Conservation (phyloP, 768 basidiomycete genomes). For the Pleurotus ostreatus region DNA sequence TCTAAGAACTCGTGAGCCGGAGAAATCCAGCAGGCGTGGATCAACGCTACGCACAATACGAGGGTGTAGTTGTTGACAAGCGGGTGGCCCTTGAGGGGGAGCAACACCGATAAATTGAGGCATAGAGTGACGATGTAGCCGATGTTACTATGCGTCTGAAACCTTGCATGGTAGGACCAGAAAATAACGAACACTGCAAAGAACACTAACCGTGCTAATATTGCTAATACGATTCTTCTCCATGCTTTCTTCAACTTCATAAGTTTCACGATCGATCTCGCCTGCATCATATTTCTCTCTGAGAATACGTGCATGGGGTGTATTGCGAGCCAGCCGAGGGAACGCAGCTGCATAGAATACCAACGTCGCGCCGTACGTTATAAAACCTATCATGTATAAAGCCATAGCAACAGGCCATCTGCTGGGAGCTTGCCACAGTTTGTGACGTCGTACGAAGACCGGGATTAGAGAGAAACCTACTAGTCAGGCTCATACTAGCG, state of each 20-base stretch:
- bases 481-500: constrained; percentile 67
- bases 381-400: constrained; percentile 75
- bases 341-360: constrained; percentile 80
- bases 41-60: constrained; percentile 44
- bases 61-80: constrained; percentile 73
- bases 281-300: constrained; percentile 55
- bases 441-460: not conserved
- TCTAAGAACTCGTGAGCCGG: constrained; percentile 26
- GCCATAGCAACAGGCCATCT: constrained; percentile 78
- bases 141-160: constrained; percentile 69
- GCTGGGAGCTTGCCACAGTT: constrained; percentile 41
- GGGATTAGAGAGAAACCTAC: constrained; percentile 32
- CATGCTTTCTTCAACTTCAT: constrained; percentile 70
- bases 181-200: not conserved
- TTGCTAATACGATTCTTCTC: constrained; percentile 87
- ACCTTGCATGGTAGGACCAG: not conserved
- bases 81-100: constrained; percentile 56
- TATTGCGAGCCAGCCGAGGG: constrained; percentile 79
- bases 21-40: not conserved
- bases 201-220: constrained; percentile 64
- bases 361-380: constrained; percentile 75
- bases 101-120: constrained; percentile 66
- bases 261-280: constrained; percentile 55
- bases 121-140: constrained; percentile 65
- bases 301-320: constrained; percentile 53